Base-by-base conservation (phyloP, 2,329 filamentous ascomycete species). In the Colletotrichum sp. region DNA sequence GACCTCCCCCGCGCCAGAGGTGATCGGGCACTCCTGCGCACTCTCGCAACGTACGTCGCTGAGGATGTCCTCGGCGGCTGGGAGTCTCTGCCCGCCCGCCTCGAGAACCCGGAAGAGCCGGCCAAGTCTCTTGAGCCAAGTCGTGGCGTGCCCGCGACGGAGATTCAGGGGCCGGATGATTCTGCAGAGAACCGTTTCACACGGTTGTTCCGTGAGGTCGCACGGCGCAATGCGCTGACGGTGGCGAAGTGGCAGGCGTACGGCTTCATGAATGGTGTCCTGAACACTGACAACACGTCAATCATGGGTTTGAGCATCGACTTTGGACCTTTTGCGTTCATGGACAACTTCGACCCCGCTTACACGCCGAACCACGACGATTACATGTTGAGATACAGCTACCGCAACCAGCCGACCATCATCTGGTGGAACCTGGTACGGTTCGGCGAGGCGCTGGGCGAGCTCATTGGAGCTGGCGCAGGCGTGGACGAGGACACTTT, bases 321-420 rank as follows among this genome's bases (percentile, higher is more conserved):
- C 85, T 99, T 96, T 82, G 97, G 97, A 0, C 97, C 97, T 0
- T 99, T 99, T 81, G 97, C 97, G 7, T 99, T 99, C 84, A 94
- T 99, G 88, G 97, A 99, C 84, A 96, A 96, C 81, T 99, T 99
- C 81, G 96, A 99, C 81, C 96, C 96, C 0, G 88, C 90, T 18
- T 99, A 99, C 84, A 99, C 97, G 0, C 97, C 97, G 1, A 99
- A 99, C 82, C 97, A 99, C 83, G 97, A 99, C 84, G 97, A 99
- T 82, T 90, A 94, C 82, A 90, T 94, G 86, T 88, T 98, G 34
- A 92, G 97, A 63, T 99, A 99, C 84, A 93, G 93, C 79, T 99
- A 99, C 88, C 93, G 93, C 79, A 98, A 98, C 83, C 97, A 99
- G 82, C 96, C 97, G 0, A 96, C 93, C 59, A 95, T 99, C 73